Base-by-base conservation (phyloP, 2,329 filamentous ascomycete genomes). In the Penicillium sclerotigenum region DNA sequence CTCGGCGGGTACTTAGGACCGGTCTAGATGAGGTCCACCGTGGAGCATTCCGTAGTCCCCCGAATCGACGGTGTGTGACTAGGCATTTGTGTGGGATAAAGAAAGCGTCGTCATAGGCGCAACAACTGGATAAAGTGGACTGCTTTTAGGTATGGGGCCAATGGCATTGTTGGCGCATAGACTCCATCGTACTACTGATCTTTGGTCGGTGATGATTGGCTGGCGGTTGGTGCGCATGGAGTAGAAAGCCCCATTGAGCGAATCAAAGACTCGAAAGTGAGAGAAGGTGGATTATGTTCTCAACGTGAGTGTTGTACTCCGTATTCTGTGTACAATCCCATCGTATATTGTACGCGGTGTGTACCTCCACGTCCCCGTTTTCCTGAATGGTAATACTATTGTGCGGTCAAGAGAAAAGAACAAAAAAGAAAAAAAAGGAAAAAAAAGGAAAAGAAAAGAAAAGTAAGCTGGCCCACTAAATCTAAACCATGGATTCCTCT, bases 11-110 rank as follows among this genome's bases (percentile, higher is more conserved):
- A 59, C 14, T 41, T 61, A 53, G 58, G 58, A 62, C 56, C 58
- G 58, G 63, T 52, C 63, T 65, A 49, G 60, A 60, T 51, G 48
- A 58, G 59, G 56, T 47, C 62, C 62, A 63, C 62, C 38, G 61
- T 65, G 62, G 62, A 62, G 54, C 45, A 56, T 65, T 56, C 64
- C 64, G 64, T 59, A 47, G 43, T 61, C 54, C 64, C 63, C 62
- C 62, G 64, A 62, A 31, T 36, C 24, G 45, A 65, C 46, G 57
- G 53, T 54, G 51, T 38, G 41, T 29, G 36, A 47, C 57, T 47
- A 56, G 54, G 29, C 36, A 26, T 28, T 55, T 40, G 33, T 40
- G 47, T 52, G 53, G 40, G 28, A 55, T 38, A n/a, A 28, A 28
- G 20, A 40, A 7, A 10, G 40, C 33, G 28, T 40, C 34, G 16